Base-by-base conservation (phyloP, 2,329 filamentous ascomycete species). In the Fusarium floridanum region DNA sequence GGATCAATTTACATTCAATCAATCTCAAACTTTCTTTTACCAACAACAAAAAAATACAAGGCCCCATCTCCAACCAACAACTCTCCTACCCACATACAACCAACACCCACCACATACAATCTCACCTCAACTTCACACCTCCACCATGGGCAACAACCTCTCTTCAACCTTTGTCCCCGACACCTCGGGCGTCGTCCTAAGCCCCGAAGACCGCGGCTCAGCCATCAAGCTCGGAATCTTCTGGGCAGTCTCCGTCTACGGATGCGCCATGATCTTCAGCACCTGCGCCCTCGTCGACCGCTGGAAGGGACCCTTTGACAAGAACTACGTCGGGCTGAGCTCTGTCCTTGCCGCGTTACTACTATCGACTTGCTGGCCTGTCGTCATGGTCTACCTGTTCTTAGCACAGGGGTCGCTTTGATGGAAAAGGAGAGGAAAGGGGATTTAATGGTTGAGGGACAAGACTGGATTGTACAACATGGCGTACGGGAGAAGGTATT, bases 251-350 rank as follows among this genome's bases (percentile, higher is more conserved):
- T 78, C 79, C 6, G 68, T 84, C 41, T 85, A 86, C 77, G 79
- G 64, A 61, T 81, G 82, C 68, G 83, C 81, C 78, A 84, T 85
- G 80, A 83, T 86, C 76, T 85, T 82, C 74, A 83, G 80, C 68
- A 84, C 84, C 34, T 82, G 83, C 77, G 78, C 77, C n/a, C 80
- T 86, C 65, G 72, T 85, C 72, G 82, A 83, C 71, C 82, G 84
- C n/a, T 86, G 84, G 84, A 80, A 82, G 70, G 83, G 84, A 0
- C 80, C 81, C 12, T 73, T 79, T 66, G 82, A 84, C 56, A 82
- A 82, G 60, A 77, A 80, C 39, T 77, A 77, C 2, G 80, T 79
- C 4, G 78, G 79, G 0, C 45, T 67, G 0, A 77, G 80, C 1
- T 79, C 78, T 1, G 81, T 83, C 4, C 6, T 83, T 11, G 78